phyloP scores from a whole-genome alignment of 441 rosid genomes.

The Flueggea neowawraea region DNA sequence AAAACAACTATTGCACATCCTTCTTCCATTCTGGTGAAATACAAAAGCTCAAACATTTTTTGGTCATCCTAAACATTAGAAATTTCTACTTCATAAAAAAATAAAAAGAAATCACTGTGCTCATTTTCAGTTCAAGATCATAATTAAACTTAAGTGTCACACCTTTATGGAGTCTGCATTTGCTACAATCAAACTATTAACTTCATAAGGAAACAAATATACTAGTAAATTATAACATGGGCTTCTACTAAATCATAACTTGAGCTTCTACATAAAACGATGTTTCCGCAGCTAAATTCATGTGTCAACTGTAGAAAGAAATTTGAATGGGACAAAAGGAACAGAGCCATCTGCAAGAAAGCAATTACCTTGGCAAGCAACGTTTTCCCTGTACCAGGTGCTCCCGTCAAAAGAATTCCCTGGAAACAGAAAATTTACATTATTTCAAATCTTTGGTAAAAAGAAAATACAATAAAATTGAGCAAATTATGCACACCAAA shows the following conservation, averaged over 20 bases:
- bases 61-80: too few species aligned
- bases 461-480: neutral
- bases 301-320: neutral
- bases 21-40: too few species aligned
- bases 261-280: neutral
- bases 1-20: too few species aligned
- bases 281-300: neutral
- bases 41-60: too few species aligned
- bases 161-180: too few species aligned
- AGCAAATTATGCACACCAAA: neutral
- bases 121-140: too few species aligned
- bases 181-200: too few species aligned
- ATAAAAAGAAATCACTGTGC: too few species aligned
- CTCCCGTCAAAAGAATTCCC: slow-evolving; percentile 99
- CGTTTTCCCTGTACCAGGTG: slow-evolving; percentile 99
- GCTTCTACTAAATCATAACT: neutral
- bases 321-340: neutral
- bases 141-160: too few species aligned
- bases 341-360: too few species aligned
- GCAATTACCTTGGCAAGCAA: slow-evolving; percentile 82
- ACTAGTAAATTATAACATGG: neutral
- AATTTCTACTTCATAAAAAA: too few species aligned
- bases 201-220: too few species aligned
- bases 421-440: slow-evolving; percentile 23
- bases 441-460: slow-evolving; percentile 1